phyloP scores from a whole-genome alignment of 495 filamentous ascomycete species.

The Neurospora intermedia region DNA sequence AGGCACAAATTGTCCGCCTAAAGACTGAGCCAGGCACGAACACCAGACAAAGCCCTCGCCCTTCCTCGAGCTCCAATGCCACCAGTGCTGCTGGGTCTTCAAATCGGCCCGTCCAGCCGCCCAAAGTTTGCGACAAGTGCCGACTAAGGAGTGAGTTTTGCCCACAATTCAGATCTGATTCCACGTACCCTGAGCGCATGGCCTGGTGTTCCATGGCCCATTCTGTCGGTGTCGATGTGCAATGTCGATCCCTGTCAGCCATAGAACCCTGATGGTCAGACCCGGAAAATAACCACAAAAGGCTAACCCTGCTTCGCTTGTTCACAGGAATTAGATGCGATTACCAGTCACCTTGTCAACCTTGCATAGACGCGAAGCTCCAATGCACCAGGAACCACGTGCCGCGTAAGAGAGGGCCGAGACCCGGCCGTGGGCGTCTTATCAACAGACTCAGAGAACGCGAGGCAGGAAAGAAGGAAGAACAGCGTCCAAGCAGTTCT shows the following conservation, averaged over 20 bases:
- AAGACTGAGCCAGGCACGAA: neutral
- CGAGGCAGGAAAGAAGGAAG: neutral
- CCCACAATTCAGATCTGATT: neutral
- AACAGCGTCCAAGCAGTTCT: neutral
- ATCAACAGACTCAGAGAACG: conserved; percentile 23
- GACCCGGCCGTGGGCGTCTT: conserved; percentile 23
- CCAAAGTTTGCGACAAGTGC: neutral
- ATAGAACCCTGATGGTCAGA: neutral
- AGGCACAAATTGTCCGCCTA: neutral
- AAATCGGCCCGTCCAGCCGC: neutral
- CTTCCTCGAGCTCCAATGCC: neutral
- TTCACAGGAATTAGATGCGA: conserved; percentile 23
- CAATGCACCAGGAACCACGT: conserved; percentile 27
- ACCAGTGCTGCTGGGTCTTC: neutral
- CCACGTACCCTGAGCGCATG: neutral
- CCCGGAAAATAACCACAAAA: neutral
- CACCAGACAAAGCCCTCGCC: neutral
- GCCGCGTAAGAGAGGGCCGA: conserved; percentile 25
- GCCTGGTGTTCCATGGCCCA: neutral
- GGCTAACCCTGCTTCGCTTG: neutral
- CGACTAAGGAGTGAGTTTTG: neutral
- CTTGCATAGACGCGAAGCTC: conserved; percentile 19
- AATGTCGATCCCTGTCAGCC: neutral
- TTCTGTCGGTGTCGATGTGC: neutral
- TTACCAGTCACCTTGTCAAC: conserved; percentile 23